Percentiles rank a stretch among this genome's conserved stretches.
Evolutionary conservation across 345 rosid species (phyloP).

Genomic region (Euclidium syriacum): DNA sequence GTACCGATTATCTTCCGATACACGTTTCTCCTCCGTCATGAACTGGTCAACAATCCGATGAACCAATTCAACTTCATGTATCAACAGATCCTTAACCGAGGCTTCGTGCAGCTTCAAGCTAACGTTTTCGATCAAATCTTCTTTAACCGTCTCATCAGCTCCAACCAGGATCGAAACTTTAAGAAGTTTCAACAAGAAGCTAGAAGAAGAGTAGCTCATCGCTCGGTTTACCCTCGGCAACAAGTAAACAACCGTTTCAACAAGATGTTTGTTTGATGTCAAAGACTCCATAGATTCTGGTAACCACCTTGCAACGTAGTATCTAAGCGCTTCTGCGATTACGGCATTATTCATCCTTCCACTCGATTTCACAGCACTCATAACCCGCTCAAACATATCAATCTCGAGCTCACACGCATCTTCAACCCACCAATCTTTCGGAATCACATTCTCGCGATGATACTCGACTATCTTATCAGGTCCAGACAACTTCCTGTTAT

Average conservation of each 20-base stretch:
- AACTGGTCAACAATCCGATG: slow-evolving; percentile 45
- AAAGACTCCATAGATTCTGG: slow-evolving; percentile 59
- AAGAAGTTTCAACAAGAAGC: slow-evolving; percentile 76
- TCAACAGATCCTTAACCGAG: slow-evolving; percentile 57
- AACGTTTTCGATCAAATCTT: slow-evolving; percentile 52
- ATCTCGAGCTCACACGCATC: slow-evolving; percentile 81
- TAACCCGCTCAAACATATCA: slow-evolving; percentile 64
- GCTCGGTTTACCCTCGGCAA: slow-evolving; percentile 57
- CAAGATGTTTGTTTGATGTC: slow-evolving; percentile 50
- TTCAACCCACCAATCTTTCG: slow-evolving; percentile 98
- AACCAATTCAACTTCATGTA: slow-evolving; percentile 69
- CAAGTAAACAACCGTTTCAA: slow-evolving; percentile 61
- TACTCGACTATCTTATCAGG: slow-evolving; percentile 42
- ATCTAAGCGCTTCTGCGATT: slow-evolving; percentile 72
- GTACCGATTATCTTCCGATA: slow-evolving; percentile 32
- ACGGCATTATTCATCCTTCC: slow-evolving; percentile 65
- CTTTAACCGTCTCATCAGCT: slow-evolving; percentile 43
- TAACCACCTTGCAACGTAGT: slow-evolving; percentile 76
- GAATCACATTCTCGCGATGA: slow-evolving; percentile 44
- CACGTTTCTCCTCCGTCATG: slow-evolving; percentile 38
- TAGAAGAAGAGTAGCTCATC: slow-evolving; percentile 52
- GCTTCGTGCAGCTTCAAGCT: slow-evolving; percentile 69
- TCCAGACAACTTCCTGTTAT: slow-evolving; percentile 60
- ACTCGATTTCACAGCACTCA: slow-evolving; percentile 59
- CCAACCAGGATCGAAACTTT: slow-evolving; percentile 63